Percentiles rank a stretch among this genome's conserved stretches.
phyloP scores from a whole-genome alignment of 257 asterid species.

The Verbena officinalis region DNA sequence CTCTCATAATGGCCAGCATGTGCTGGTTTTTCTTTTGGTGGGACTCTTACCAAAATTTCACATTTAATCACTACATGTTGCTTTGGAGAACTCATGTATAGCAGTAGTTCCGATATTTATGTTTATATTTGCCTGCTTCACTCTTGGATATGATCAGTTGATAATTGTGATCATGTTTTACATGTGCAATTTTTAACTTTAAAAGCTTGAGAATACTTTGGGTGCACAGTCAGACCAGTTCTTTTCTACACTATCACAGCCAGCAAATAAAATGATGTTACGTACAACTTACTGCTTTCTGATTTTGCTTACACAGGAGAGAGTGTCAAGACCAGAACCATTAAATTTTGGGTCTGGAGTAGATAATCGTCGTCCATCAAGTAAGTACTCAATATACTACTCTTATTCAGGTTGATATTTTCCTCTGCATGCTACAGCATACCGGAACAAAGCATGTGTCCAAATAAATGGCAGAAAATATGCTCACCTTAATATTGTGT shows the following conservation, averaged over 20 bases:
- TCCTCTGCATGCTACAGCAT: constrained; percentile 2
- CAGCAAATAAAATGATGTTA: neutral
- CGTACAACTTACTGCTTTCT: neutral
- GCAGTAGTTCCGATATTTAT: neutral
- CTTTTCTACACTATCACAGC: constrained; percentile 6
- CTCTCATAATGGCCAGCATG: neutral
- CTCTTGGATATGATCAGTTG: neutral
- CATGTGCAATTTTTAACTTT: neutral
- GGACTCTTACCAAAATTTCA: neutral
- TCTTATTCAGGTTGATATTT: constrained; percentile 10
- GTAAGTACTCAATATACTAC: constrained; percentile 45
- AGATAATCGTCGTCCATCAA: constrained; percentile 42
- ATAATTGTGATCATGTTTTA: neutral
- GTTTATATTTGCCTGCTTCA: neutral
- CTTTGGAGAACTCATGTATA: neutral
- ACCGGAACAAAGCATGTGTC: neutral
- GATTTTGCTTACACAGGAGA: constrained; percentile 45
- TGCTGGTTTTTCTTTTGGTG: neutral
- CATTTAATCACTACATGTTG: too few species aligned
- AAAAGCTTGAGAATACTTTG: neutral
- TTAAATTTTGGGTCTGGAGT: constrained; percentile 36
- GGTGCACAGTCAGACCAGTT: constrained; percentile 7
- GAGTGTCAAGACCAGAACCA: constrained; percentile 36
- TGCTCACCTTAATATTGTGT: neutral
- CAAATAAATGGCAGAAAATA: constrained; percentile 10